Evolutionary conservation across 2,329 filamentous ascomycete genomes (phyloP).

Genomic region (Venturia aucupariae): DNA sequence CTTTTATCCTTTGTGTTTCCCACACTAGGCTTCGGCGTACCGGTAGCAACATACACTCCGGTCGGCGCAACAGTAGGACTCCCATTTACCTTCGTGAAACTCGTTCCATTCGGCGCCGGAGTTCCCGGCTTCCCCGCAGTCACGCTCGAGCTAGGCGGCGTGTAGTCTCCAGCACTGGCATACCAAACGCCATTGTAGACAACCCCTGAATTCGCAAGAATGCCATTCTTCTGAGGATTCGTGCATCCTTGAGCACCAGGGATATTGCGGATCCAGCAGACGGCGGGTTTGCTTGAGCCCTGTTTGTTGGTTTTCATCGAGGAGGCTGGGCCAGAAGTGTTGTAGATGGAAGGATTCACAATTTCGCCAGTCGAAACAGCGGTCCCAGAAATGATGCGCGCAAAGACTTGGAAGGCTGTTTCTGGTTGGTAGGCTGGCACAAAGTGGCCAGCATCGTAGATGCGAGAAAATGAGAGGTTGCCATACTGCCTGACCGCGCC

Average conservation of each 20-base stretch:
- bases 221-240: slow-evolving; percentile 39
- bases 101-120: slow-evolving; percentile 18
- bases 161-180: slow-evolving; percentile 29
- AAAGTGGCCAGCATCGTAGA: slow-evolving; percentile 46
- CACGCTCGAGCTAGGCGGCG: slow-evolving; percentile 25
- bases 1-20: background rate
- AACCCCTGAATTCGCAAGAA: slow-evolving; percentile 42
- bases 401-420: slow-evolving; percentile 45
- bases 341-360: slow-evolving; percentile 44
- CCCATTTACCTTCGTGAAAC: background rate
- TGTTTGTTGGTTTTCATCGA: slow-evolving; percentile 46
- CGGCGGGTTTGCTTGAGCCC: slow-evolving; percentile 35
- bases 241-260: slow-evolving; percentile 40
- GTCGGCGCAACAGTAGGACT: slow-evolving; percentile 19
- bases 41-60: slow-evolving; percentile 31
- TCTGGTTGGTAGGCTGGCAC: slow-evolving; percentile 41
- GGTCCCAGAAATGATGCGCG: slow-evolving; percentile 40
- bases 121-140: slow-evolving; percentile 25
- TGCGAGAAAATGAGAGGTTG: slow-evolving; percentile 47
- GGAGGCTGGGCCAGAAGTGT: slow-evolving; percentile 48
- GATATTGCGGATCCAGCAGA: slow-evolving; percentile 52
- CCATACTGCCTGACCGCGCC: slow-evolving; percentile 69
- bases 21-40: slow-evolving; percentile 21
- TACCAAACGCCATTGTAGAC: slow-evolving; percentile 53
- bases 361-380: slow-evolving; percentile 41